These are phyloP conservation scores for Aspergillus nanangensis DNA, from an alignment of 495 filamentous ascomycete genomes.

Conservation along the genomic window DNA sequence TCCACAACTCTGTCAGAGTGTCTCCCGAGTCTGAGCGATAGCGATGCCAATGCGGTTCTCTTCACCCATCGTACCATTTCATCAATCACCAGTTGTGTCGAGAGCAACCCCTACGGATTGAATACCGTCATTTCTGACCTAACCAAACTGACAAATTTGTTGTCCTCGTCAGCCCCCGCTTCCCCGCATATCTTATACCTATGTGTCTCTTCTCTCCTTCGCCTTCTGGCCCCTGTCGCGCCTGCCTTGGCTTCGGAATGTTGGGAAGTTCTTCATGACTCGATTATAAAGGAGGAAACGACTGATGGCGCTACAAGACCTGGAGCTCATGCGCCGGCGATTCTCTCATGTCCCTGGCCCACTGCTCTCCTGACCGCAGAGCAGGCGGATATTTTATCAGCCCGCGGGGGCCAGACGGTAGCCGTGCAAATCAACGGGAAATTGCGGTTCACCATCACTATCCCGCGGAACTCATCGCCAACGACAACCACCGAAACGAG, in stretches of 20 bases:
- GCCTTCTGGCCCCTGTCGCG: conserved; percentile 70
- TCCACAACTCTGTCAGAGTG: conserved; percentile 22
- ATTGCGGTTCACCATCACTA: conserved; percentile 58
- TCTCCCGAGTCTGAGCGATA: conserved; percentile 34
- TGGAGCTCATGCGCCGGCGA: conserved; percentile 10
- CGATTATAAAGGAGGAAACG: conserved; percentile 1
- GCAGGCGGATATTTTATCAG: conserved; percentile 45
- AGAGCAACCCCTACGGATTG: conserved; percentile 60
- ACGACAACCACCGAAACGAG: conserved; percentile 10
- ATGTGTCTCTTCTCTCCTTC: conserved; percentile 49
- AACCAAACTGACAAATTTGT: conserved; percentile 69
- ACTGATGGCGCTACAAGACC: conserved; percentile 14
- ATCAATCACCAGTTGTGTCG: conserved; percentile 65
- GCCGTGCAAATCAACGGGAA: conserved; percentile 78
- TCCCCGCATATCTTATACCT: conserved; percentile 32
- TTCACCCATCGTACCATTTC: conserved; percentile 60
- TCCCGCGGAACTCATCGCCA: conserved; percentile 32
- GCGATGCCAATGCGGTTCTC: conserved; percentile 56
- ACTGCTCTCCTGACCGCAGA: conserved; percentile 29
- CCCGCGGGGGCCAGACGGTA: conserved; percentile 42
- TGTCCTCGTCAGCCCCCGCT: conserved; percentile 36
- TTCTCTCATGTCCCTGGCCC: conserved; percentile 55
- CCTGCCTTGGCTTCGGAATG: conserved; percentile 77
- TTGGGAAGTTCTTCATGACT: conserved; percentile 58
- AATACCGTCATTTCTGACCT: conserved; percentile 82